These are phyloP conservation scores for Beauveria rudraprayagi DNA, from an alignment of 2,329 filamentous ascomycete genomes.

Conservation along the genomic window DNA sequence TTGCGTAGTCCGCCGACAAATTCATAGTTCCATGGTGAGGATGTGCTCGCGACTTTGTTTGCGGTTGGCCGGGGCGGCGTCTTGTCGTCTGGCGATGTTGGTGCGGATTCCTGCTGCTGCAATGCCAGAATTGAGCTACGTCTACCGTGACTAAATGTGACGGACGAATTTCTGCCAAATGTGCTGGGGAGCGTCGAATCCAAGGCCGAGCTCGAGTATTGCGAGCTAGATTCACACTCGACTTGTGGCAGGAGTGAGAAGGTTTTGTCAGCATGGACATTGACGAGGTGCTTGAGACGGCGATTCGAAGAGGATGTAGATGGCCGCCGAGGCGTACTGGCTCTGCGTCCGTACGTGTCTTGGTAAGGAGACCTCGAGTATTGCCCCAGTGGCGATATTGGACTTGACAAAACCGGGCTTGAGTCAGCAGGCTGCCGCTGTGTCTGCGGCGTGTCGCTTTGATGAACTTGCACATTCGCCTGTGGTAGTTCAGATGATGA, in stretches of 20 bases:
- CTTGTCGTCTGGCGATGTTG: conserved; percentile 15
- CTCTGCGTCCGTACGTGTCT: background rate
- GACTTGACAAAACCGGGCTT: background rate
- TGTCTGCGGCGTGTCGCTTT: conserved; percentile 1
- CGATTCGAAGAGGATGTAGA: conserved; percentile 22
- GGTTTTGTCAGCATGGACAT: conserved; percentile 49
- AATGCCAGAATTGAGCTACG: conserved; percentile 42
- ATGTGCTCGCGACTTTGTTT: conserved; percentile 7
- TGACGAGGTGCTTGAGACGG: conserved; percentile 32
- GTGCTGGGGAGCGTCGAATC: conserved; percentile 41
- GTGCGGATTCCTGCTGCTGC: conserved; percentile 30
- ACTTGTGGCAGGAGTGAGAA: conserved; percentile 41
- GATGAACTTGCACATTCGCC: conserved; percentile 1
- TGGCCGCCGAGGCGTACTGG: conserved; percentile 15
- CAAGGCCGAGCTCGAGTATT: conserved; percentile 32
- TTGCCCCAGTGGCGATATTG: background rate
- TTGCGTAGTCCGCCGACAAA: conserved; percentile 48
- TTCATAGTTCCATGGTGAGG: conserved; percentile 44
- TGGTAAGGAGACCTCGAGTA: background rate
- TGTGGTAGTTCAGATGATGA: background rate
- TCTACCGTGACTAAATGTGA: conserved; percentile 39
- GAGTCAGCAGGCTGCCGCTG: background rate
- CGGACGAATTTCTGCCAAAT: conserved; percentile 37
- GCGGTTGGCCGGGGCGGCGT: background rate
- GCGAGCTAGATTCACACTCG: conserved; percentile 21